Conservation (phyloP, 1,284 basidiomycete genomes). For the Marasmius sp. region DNA sequence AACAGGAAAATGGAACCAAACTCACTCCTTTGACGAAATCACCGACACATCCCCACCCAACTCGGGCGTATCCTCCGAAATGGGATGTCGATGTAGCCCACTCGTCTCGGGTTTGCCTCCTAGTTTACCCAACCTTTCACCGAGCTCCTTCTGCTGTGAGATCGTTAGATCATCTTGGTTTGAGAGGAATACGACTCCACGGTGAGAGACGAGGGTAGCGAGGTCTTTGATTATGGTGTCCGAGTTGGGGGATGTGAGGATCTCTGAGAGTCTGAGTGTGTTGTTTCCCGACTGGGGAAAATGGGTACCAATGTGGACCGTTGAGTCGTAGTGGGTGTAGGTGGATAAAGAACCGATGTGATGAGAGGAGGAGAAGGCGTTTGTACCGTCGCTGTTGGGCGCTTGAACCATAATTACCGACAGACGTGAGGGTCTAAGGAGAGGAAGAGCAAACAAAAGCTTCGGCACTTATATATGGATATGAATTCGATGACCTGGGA, state of each 20-base stretch:
- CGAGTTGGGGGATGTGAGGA: constrained; percentile 29
- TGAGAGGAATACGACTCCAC: constrained; percentile 75
- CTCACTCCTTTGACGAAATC: constrained; percentile 42
- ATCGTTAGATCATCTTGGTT: constrained; percentile 35
- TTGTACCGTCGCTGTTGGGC: neutral
- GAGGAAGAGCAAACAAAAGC: no score
- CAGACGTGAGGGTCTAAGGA: no score
- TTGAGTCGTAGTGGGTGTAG: constrained; percentile 27
- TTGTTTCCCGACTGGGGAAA: constrained; percentile 17
- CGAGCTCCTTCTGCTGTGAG: constrained; percentile 39
- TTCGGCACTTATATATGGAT: no score
- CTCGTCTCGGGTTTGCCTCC: constrained; percentile 56
- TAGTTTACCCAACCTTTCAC: constrained; percentile 54
- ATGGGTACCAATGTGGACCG: constrained; percentile 34
- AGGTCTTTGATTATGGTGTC: constrained; percentile 35
- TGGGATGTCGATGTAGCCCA: constrained; percentile 65
- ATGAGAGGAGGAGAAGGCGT: neutral
- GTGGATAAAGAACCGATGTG: constrained; percentile 24
- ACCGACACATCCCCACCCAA: constrained; percentile 49
- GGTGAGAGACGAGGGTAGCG: constrained; percentile 60
- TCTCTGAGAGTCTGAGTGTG: constrained; percentile 28
- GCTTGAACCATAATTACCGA: no score
- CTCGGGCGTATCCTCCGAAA: constrained; percentile 51
- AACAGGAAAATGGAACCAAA: neutral
- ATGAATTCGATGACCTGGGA: no score